phyloP scores from a whole-genome alignment of 768 basidiomycete genomes.

The Leccinum aurantiacum region DNA sequence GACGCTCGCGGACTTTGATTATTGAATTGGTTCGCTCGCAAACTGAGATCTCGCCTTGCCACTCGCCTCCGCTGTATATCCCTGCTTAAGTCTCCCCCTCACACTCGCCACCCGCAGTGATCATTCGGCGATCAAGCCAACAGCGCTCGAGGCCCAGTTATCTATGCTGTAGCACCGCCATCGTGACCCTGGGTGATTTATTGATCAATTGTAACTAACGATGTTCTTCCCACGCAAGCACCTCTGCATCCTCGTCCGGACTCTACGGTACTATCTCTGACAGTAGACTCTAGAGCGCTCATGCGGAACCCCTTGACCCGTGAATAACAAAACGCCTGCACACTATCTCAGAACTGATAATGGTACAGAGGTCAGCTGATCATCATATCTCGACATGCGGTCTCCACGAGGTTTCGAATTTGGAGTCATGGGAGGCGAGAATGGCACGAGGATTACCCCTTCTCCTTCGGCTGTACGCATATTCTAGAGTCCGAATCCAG shows the following conservation, averaged over 20 bases:
- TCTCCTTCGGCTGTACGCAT: constrained; percentile 4
- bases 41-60: neutral
- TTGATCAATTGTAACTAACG: constrained; percentile 1
- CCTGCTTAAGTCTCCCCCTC: neutral
- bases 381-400: constrained; percentile 25
- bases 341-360: constrained; percentile 9
- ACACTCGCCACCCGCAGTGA: constrained; percentile 1
- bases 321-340: neutral
- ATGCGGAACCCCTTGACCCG: constrained; percentile 8
- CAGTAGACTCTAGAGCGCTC: neutral
- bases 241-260: neutral
- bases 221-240: constrained; percentile 1
- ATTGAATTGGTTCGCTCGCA: constrained; percentile 9
- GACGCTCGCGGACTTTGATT: constrained; percentile 26
- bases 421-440: constrained; percentile 8
- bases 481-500: neutral
- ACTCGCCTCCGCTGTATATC: neutral
- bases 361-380: constrained; percentile 18
- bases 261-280: neutral
- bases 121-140: constrained; percentile 10
- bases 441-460: constrained; percentile 13
- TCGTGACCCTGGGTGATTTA: constrained; percentile 11
- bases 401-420: constrained; percentile 24
- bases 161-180: constrained; percentile 12
- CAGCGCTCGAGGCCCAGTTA: constrained; percentile 10